Evolutionary conservation across 2,329 filamentous ascomycete genomes (phyloP), one percentile per base, ranked within the genome.

Genomic region (Epichloe sibirici): DNA sequence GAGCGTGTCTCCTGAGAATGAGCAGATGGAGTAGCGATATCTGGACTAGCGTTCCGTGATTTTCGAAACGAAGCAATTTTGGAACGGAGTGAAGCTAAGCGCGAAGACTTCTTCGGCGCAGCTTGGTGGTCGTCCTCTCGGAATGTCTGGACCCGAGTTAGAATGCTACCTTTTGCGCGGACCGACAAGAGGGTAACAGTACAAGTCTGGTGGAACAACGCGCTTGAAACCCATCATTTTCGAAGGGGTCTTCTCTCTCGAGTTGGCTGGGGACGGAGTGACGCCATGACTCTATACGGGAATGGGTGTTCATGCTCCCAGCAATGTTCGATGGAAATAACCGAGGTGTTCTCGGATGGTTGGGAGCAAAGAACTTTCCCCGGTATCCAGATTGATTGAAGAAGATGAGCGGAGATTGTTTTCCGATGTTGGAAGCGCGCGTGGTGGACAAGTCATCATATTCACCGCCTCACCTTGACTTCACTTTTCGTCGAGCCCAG

Each of bases 241-340:
- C 59, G 45, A 71, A 71, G 0, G 68, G 68, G 51, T 69, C 65
- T 4, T 64, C 60, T 23, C 67, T 60, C 15, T 70, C 66, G 7
- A 66, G 54, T 15, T 63, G 63, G 40, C 63, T 66, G 12, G 68
- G 68, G 23, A 71, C 63, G 12, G 62, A 64, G 31, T 59, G 58
- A 4, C 68, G 62, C 68, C 68, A 71, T 1, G 61, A 59, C 40
- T 67, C 60, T 50, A 69, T 63, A 8, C 56, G 57, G 2, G 51
- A 40, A 7, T 45, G 48, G 39, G 39, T 15, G 45, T 15, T 46
- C 45, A 53, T 31, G 28, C 28, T 11, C 28, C 28, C 8, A 11
- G 28, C 8, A 31, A 31, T 31, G 28, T 31, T 11, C 1, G 28
- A 31, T 11, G 28, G 28, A 9, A 11, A 31, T 31, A 11, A 31